Evolutionary conservation across 2,329 filamentous ascomycete species (phyloP), one percentile per base, ranked within the genome.

Genomic region (Claviceps sorghi): DNA sequence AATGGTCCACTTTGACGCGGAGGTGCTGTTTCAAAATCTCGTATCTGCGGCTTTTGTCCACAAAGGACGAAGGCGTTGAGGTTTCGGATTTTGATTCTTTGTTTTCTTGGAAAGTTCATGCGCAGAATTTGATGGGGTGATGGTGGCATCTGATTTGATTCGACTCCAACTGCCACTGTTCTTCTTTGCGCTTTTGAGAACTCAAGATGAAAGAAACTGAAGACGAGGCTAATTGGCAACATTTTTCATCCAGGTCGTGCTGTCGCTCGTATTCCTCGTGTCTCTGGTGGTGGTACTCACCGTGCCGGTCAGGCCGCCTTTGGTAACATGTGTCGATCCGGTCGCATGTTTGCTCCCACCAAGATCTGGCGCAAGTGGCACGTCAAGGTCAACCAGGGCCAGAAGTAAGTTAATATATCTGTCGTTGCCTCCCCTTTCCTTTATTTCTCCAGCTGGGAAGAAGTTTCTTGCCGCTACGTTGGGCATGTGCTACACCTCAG

Each of bases 291-390:
- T 80, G 93, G 93, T 88, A 98, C 93, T 73, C 93, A 98, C 85
- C 91, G 93, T 82, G 93, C 93, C 71, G 93, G 93, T 80, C 93
- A 98, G 82, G 93, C 93, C 75, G 93, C 93, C 66, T 98, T 97
- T 76, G 93, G 93, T 88, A 98, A 98, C 87, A 89, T 91, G 89
- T 98, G 93, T 80, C 90, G 93, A 74, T 95, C 91, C 72, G 93
- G 94, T 80, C 93, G 93, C 79, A 98, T 98, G 93, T 98, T 98
- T 79, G 93, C 93, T 65, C 93, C 93, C 64, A 98, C 93, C 77
- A 98, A 98, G 86, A 86, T 95, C 79, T 98, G 93, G 94, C 83
- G 93, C 74, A 96, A 95, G 82, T 98, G 93, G 94, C 93, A 98
- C 82, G 82, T 96, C 81, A 97, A 97, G 89, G 83, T 98, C 83